phyloP scores from a whole-genome alignment of 148 eudicot species.

The Pharnaceum exiguum region DNA sequence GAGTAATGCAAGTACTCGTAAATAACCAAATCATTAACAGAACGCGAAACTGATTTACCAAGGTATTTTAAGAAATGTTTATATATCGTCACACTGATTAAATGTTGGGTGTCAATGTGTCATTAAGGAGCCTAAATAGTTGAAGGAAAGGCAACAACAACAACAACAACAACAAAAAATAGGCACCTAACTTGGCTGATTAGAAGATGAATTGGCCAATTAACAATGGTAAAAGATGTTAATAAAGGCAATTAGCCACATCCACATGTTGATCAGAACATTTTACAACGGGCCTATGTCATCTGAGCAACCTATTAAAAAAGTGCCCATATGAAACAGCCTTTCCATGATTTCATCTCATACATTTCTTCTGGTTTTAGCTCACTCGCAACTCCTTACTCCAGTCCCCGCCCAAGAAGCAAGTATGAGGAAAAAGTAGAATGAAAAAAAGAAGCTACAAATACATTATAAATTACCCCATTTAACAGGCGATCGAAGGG shows the following conservation, averaged over 20 bases:
- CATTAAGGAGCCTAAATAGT: no score
- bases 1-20: no score
- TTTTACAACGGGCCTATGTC: conserved; percentile 26
- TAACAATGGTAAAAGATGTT: conserved; percentile 6
- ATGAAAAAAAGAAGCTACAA: conserved; percentile 11
- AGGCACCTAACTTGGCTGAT: no score
- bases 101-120: no score
- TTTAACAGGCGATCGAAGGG: conserved; percentile 39
- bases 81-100: no score
- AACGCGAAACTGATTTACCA: no score
- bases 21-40: no score
- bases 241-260: conserved; percentile 14
- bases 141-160: no score
- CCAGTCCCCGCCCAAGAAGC: neutral
- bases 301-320: conserved; percentile 32
- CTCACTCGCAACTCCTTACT: conserved; percentile 3
- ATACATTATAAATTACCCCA: conserved; percentile 6
- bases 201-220: conserved; percentile 12
- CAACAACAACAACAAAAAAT: no score
- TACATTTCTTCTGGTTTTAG: conserved; percentile 22
- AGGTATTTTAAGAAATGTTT: no score
- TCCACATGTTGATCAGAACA: conserved; percentile 8
- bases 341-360: conserved; percentile 22
- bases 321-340: conserved; percentile 20
- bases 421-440: neutral